Evolutionary conservation across 805 yeast species (phyloP).

Genomic region (Candida pseudoglaebosa): DNA sequence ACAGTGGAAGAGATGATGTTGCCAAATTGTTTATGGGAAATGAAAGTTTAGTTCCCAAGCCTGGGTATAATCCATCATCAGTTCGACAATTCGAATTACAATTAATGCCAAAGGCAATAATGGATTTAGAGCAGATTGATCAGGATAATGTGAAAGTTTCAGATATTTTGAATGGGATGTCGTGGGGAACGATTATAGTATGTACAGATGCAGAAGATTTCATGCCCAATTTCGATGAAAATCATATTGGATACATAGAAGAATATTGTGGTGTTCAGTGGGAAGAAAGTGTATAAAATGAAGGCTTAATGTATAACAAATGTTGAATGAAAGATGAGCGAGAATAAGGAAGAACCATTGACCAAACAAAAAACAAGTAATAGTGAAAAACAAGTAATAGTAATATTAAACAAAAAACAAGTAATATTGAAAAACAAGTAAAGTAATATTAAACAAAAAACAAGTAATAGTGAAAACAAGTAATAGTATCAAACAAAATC

Average conservation of each 20-base stretch:
- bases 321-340: no score
- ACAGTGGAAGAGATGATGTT: slow-evolving; percentile 57
- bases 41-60: slow-evolving; percentile 45
- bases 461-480: no score
- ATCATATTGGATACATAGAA: slow-evolving; percentile 73
- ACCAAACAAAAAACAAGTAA: no score
- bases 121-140: slow-evolving; percentile 64
- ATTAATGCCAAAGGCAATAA: slow-evolving; percentile 88
- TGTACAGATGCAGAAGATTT: slow-evolving; percentile 72
- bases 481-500: no score
- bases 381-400: no score
- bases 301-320: background rate
- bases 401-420: no score
- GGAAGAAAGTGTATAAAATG: slow-evolving; percentile 45
- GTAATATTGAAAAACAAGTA: no score
- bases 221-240: slow-evolving; percentile 51
- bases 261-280: slow-evolving; percentile 86
- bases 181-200: slow-evolving; percentile 93
- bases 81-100: slow-evolving; percentile 76
- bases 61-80: slow-evolving; percentile 59
- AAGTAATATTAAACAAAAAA: no score
- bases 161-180: slow-evolving; percentile 74
- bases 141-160: slow-evolving; percentile 16
- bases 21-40: slow-evolving; percentile 30
- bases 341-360: no score